Percentiles rank a stretch among this genome's conserved stretches.
phyloP scores from a whole-genome alignment of 768 basidiomycete genomes.

The Tulasnella sp. region DNA sequence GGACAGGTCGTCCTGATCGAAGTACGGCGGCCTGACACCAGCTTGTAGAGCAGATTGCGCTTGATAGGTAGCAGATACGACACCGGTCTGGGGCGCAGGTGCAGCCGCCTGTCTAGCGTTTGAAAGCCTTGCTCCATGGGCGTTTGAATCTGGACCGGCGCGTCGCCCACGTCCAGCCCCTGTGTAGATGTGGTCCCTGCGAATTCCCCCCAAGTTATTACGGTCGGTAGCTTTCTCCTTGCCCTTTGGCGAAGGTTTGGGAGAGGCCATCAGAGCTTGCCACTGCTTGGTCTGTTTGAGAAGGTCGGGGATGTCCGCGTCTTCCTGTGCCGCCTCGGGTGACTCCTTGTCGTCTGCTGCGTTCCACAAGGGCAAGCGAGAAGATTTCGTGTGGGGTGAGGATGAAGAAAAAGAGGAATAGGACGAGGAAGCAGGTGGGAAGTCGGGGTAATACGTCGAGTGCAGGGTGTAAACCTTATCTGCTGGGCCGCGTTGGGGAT shows the following conservation, averaged over 20 bases:
- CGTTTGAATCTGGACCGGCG: neutral
- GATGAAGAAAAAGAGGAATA: neutral
- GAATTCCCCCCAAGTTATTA: neutral
- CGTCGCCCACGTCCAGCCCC: neutral
- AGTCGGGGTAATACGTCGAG: conserved; percentile 5
- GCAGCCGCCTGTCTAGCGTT: neutral
- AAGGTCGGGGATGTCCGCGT: neutral
- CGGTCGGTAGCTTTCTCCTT: conserved; percentile 7
- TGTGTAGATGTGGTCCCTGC: neutral
- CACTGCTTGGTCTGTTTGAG: neutral
- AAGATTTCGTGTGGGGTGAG: neutral
- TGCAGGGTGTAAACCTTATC: conserved; percentile 8
- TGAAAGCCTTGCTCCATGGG: neutral
- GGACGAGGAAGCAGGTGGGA: conserved; percentile 6
- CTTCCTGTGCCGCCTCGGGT: neutral
- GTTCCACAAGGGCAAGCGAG: neutral
- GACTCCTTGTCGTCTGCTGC: neutral
- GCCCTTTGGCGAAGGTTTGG: conserved; percentile 8
- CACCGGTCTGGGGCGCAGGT: neutral
- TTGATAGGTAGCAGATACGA: conserved; percentile 5
- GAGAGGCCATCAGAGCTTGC: neutral
- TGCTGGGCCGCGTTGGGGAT: neutral
- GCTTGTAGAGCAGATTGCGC: neutral
- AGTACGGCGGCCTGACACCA: neutral
- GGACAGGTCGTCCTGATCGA: neutral